Evolutionary conservation across 139 green algal species (phyloP).

Genomic region (Chlamydomonas applanata): DNA sequence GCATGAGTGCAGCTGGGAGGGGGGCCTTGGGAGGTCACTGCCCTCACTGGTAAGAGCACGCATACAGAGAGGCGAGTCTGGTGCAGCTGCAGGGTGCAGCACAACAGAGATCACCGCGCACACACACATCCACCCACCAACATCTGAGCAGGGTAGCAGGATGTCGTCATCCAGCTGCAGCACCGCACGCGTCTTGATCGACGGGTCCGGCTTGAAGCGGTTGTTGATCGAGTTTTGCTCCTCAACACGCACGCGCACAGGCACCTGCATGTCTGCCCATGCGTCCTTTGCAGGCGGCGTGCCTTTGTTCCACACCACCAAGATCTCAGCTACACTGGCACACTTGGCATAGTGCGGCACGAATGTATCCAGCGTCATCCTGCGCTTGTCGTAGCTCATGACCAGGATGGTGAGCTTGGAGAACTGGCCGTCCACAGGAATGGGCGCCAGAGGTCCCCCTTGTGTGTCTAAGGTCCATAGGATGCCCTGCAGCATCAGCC

Average conservation of each 20-base stretch:
- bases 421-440: slow-evolving; percentile 34
- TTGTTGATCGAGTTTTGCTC: slow-evolving; percentile 51
- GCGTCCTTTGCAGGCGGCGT: background rate
- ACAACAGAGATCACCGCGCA: no score
- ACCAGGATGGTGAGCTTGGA: slow-evolving; percentile 45
- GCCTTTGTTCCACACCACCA: slow-evolving; percentile 56
- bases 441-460: background rate
- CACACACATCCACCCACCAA: slow-evolving; percentile 23
- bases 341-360: slow-evolving; percentile 49
- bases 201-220: slow-evolving; percentile 39
- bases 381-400: slow-evolving; percentile 45
- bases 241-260: slow-evolving; percentile 46
- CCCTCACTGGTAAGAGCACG: background rate
- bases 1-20: no score
- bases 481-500: slow-evolving; percentile 10
- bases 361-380: slow-evolving; percentile 40
- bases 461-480: slow-evolving; percentile 6
- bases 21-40: no score
- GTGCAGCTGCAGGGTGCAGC: no score
- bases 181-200: slow-evolving; percentile 29
- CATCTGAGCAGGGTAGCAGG: slow-evolving; percentile 38
- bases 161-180: slow-evolving; percentile 51
- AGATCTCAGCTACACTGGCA: slow-evolving; percentile 40
- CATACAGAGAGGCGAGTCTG: background rate
- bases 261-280: slow-evolving; percentile 4